Base-by-base conservation (phyloP, 2,329 filamentous ascomycete genomes). In the Pseudofabraea citricarpa region DNA sequence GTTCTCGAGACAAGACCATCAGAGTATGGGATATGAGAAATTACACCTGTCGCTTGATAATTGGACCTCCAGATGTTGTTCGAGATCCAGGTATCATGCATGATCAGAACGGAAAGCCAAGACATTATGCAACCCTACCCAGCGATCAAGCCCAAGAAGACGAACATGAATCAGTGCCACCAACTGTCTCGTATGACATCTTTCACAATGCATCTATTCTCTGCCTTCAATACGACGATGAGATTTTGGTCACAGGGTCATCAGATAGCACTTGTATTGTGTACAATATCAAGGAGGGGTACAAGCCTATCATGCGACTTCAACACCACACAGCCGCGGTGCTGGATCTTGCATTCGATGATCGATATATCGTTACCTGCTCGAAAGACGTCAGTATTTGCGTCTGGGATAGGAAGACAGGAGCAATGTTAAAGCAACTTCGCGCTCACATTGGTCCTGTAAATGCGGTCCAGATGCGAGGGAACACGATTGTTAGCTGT, bases 11-110 rank as follows among this genome's bases (percentile, higher is more conserved):
- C 66, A 87, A 88, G 62, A 97, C 93, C 0, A 93, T 98, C 54
- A 86, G 93, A 40, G 81, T 98, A 23, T 98, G 93, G 93, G 89
- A 97, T 64, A 86, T 95, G 70, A 83, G 87, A 55, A 95, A 87
- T 8, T 85, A 89, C 61, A 75, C 87, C 54, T 98, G 93, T 64
- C 75, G 81, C 41, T 83, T 91, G 47, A 79, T 97, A 36, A 91
- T 98, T 55, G 91, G 91, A 1, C 87, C 90, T 1, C 81, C 80
- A 1, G 79, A 79, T 50, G 69, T 87, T 53, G 67, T 84, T 57
- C 67, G 72, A 54, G 64, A 75, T 58, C 59, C 65, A 33, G 61
- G 66, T n/a, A 62, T 81, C 26, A 68, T 82, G 24, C 63, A 68
- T 43, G 75, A 74, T 51, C 67, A 71, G 1, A 66, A 75, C 8